phyloP scores from a whole-genome alignment of 169 alveolate species.

The Amoebophrya sp. region DNA sequence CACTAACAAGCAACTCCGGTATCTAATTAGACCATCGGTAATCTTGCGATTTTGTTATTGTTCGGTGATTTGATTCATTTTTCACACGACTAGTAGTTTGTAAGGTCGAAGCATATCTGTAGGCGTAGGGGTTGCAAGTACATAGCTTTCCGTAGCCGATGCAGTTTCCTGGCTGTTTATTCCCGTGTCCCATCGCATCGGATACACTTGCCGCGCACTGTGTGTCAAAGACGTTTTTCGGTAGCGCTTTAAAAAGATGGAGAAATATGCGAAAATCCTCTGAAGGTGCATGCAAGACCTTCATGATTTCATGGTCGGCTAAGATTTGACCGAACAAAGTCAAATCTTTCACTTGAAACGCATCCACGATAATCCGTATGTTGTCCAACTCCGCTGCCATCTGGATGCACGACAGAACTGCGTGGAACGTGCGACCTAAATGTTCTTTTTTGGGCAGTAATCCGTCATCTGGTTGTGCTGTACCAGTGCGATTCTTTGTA shows the following conservation, averaged over 20 bases:
- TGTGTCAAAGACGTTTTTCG: not conserved
- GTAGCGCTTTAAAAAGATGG: not conserved
- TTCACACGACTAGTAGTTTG: too few species aligned
- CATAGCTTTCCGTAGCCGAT: conserved; percentile 18
- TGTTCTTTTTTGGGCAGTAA: not conserved
- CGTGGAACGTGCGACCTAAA: not conserved
- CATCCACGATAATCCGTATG: not conserved
- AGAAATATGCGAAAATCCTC: not conserved
- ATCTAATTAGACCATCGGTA: too few species aligned
- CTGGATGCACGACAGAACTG: not conserved
- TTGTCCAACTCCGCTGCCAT: not conserved
- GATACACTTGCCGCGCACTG: not conserved
- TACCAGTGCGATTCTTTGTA: not conserved
- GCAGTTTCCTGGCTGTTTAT: not conserved
- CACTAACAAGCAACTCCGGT: too few species aligned
- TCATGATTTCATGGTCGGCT: not conserved
- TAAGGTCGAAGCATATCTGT: too few species aligned
- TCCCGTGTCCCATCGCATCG: not conserved
- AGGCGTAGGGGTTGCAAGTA: too few species aligned
- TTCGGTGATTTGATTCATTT: too few species aligned
- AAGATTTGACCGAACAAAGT: not conserved
- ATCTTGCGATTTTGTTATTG: too few species aligned
- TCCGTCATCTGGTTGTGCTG: not conserved
- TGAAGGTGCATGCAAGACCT: not conserved
- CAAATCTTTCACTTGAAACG: not conserved